A percentile compares a stretch with the other conserved stretches of the same genome.
phyloP scores from a whole-genome alignment of 2,329 filamentous ascomycete genomes.

The Fusarium sp. region DNA sequence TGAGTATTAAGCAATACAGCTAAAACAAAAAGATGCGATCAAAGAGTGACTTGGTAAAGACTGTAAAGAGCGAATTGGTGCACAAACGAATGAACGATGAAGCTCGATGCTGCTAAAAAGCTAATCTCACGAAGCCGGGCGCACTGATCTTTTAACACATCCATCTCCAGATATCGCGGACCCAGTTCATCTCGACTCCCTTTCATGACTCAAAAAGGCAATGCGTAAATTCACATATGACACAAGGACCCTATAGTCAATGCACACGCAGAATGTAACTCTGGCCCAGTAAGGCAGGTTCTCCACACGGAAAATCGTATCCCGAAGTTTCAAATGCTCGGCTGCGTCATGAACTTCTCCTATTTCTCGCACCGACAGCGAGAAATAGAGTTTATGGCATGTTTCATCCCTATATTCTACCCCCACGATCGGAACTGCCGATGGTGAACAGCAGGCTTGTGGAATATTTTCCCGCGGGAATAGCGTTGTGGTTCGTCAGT shows the following conservation, averaged over 20 bases:
- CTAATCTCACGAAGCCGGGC: background rate
- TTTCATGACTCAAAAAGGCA: background rate
- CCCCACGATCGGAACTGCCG: background rate
- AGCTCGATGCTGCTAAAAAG: background rate
- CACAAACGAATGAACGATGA: background rate
- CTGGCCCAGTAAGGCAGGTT: background rate
- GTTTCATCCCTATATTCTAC: constrained; percentile 5
- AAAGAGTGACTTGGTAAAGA: constrained; percentile 9
- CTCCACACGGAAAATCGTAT: background rate
- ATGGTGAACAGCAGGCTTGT: background rate
- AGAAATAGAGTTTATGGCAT: constrained; percentile 11
- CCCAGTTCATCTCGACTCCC: background rate
- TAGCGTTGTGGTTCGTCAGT: too few relatives aligned
- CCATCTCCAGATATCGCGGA: background rate
- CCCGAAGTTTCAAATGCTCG: constrained; percentile 6
- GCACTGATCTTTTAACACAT: constrained; percentile 5
- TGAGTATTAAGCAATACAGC: background rate
- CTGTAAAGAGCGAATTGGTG: background rate
- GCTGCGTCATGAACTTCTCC: background rate
- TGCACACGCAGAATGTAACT: background rate
- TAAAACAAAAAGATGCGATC: background rate
- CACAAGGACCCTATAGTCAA: background rate
- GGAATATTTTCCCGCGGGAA: too few relatives aligned
- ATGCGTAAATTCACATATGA: background rate
- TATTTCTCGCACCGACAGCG: background rate